Base-by-base conservation (phyloP, 1,139 yeast species). In the Taphrina communis region DNA sequence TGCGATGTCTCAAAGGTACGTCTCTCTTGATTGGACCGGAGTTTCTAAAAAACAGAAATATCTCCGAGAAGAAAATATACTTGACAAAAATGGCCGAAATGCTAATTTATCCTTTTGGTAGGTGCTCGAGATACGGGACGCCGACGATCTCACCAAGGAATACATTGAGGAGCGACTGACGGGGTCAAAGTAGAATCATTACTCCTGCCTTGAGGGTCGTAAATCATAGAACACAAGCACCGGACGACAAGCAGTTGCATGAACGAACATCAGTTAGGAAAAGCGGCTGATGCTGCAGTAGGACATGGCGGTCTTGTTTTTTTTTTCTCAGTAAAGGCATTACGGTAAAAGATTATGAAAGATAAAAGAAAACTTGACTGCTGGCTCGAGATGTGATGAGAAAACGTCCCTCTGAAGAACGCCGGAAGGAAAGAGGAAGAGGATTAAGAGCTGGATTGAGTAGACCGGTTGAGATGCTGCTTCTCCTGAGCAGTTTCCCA, bases 121-220 rank as follows among this genome's bases (percentile, higher is more conserved):
- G 48, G 70, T 68, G 21, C 25, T 68, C 36, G 70, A 68, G 44
- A 56, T 58, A 35, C 51, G 68, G 19, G 70, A 68, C 11, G 59
- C 58, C 19, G 70, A 68, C 39, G 70, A 68, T 31, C 31, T 68
- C 55, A 68, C 70, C 9, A 56, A 42, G 39, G 70, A 68, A 35
- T 65, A 56, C 36, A 55, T 68, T 7, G 65, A 63, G 57, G 65
- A 68, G 41, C 39, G 52, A 46, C 50, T 65, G 12, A 21, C 8
- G 31, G 62, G 53, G 11, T 58, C 62, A 8, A 58, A 46, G 42
- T 58, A 39, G 25, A 12, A 17, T 17, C 17, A 17, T 17, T 17
- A 17, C 17, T 17, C 17, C 17, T 17, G 17, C 17, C 17, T 17
- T 17, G 17, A 17, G 17, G 17, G 17, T 0, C 17, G 17, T 17